phyloP scores from a whole-genome alignment of 345 rosid species.

The Punica granatum region DNA sequence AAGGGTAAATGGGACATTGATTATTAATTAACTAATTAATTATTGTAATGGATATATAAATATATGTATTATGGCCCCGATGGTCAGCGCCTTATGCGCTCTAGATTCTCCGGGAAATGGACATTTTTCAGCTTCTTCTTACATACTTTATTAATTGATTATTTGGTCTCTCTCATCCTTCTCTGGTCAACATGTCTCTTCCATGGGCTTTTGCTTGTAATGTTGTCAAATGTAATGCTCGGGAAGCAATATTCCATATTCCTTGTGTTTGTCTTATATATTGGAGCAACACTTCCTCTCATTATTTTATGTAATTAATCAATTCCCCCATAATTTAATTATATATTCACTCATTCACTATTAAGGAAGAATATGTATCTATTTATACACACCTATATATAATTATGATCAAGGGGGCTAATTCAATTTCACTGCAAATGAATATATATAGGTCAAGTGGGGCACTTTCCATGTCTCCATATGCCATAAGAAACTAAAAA shows the following conservation, averaged over 20 bases:
- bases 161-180: neutral
- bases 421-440: slow-evolving; percentile 13
- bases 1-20: neutral
- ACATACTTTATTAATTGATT: neutral
- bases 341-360: neutral
- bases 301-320: neutral
- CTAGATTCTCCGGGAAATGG: slow-evolving; percentile 86
- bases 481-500: neutral
- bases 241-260: slow-evolving; percentile 67
- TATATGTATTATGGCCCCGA: slow-evolving; percentile 40
- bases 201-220: slow-evolving; percentile 24
- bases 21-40: neutral
- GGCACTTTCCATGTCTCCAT: slow-evolving; percentile 7
- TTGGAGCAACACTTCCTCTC: slow-evolving; percentile 14
- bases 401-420: neutral
- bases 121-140: slow-evolving; percentile 14
- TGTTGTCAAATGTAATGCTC: slow-evolving; percentile 39
- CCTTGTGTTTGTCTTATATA: slow-evolving; percentile 90
- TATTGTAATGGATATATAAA: slow-evolving; percentile 12
- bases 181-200: slow-evolving; percentile 28
- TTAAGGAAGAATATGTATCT: neutral
- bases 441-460: neutral
- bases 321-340: neutral
- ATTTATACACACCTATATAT: too few species aligned
- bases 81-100: slow-evolving; percentile 98